Conservation (phyloP, 257 asterid species). For the Nemophila menziesii region DNA sequence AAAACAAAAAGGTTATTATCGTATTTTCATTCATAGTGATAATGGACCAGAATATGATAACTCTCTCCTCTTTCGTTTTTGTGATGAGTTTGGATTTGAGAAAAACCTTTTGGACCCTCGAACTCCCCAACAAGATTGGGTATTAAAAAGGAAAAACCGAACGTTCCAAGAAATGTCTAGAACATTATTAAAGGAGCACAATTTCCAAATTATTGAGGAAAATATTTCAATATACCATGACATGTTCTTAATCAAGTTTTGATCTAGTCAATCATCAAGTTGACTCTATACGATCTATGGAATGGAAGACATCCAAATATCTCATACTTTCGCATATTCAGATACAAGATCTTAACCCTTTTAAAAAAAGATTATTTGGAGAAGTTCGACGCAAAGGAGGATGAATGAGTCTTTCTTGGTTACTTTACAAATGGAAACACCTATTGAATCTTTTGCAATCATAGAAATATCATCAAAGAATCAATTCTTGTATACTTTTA, state of each 20-base stretch:
- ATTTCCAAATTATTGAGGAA: not conserved
- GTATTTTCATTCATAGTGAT: not conserved
- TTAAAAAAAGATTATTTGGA: not conserved
- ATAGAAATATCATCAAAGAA: not conserved
- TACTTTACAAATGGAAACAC: not conserved
- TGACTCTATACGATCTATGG: too few species aligned
- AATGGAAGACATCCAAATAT: not conserved
- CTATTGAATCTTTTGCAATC: not conserved
- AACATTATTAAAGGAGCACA: too few species aligned
- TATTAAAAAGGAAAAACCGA: not conserved
- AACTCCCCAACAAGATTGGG: not conserved
- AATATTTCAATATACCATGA: not conserved
- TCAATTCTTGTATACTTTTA: not conserved
- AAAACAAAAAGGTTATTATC: not conserved
- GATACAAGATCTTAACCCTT: not conserved
- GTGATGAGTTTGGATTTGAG: not conserved
- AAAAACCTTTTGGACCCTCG: not conserved
- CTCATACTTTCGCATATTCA: not conserved
- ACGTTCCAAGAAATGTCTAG: too few species aligned
- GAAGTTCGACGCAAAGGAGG: not conserved
- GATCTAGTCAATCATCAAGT: too few species aligned
- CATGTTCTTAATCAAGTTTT: too few species aligned
- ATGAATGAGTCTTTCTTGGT: not conserved
- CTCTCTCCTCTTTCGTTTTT: not conserved
- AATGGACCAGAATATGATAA: not conserved